Conservation (phyloP, 1,284 basidiomycete species). For the Sporisorium graminicola region DNA sequence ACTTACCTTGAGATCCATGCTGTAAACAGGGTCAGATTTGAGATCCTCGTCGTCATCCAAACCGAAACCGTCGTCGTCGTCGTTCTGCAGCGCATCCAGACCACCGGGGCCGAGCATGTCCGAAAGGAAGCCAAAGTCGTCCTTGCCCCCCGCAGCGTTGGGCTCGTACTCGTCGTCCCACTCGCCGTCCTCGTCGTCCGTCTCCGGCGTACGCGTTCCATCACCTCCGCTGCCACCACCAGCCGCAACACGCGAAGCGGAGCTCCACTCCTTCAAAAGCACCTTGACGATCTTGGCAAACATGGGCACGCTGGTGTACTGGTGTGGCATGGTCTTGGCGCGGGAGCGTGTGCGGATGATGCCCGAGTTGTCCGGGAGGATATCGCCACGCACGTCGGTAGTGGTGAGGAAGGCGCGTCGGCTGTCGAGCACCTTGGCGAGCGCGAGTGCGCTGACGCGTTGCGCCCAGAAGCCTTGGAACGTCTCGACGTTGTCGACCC, state of each 20-base stretch:
- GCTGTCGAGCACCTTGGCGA: constrained; percentile 81
- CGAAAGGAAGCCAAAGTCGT: constrained; percentile 71
- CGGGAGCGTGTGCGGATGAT: constrained; percentile 93
- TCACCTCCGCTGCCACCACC: constrained; percentile 22
- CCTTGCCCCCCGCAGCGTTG: constrained; percentile 72
- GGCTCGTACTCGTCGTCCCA: constrained; percentile 61
- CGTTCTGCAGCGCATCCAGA: constrained; percentile 73
- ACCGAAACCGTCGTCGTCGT: constrained; percentile 75
- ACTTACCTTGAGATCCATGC: constrained; percentile 81
- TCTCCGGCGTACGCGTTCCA: constrained; percentile 49
- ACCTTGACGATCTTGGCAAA: constrained; percentile 91
- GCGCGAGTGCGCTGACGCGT: constrained; percentile 77
- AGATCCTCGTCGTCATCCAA: constrained; percentile 80
- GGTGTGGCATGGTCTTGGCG: constrained; percentile 77
- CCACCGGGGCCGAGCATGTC: constrained; percentile 75
- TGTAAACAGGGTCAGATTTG: constrained; percentile 84
- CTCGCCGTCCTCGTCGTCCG: constrained; percentile 58
- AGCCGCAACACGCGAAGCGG: constrained; percentile 63
- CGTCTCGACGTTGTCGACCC: constrained; percentile 93
- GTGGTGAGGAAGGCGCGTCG: constrained; percentile 77
- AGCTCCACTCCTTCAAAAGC: constrained; percentile 83
- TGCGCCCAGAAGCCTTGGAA: constrained; percentile 89
- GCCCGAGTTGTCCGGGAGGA: constrained; percentile 73
- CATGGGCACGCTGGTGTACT: constrained; percentile 88
- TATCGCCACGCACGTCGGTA: constrained; percentile 88